A percentile compares a stretch with the other conserved stretches of the same genome.
phyloP scores from a whole-genome alignment of 192 early-diverging fungal genomes.

The Chytriomyces confervae region DNA sequence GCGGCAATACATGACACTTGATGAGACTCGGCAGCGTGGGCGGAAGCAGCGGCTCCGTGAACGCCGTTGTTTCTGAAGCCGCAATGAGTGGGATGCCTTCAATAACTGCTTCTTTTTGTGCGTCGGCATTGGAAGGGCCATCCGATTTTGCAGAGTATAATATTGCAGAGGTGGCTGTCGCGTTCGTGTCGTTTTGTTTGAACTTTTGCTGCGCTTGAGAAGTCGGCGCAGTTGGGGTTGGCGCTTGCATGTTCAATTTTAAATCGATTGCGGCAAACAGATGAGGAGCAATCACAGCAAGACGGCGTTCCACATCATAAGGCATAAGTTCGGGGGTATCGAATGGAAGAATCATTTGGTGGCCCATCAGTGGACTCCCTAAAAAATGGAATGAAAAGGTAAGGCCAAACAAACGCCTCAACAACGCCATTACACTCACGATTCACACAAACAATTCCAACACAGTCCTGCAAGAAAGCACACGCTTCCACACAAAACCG shows the following conservation, averaged over 20 bases:
- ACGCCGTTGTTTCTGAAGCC: too few relatives aligned
- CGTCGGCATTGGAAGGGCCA: too few relatives aligned
- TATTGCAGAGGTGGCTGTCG: too few relatives aligned
- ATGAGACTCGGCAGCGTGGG: too few relatives aligned
- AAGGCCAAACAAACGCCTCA: neutral
- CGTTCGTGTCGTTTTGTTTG: too few relatives aligned
- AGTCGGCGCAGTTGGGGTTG: neutral
- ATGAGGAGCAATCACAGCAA: conserved; percentile 20
- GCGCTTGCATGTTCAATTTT: neutral
- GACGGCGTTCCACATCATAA: conserved; percentile 20
- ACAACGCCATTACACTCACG: neutral
- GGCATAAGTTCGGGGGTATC: conserved; percentile 31
- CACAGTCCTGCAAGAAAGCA: conserved; percentile 32
- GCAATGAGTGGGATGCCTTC: too few relatives aligned
- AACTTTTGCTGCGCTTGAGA: neutral
- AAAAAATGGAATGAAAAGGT: too few relatives aligned
- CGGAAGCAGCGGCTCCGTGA: too few relatives aligned
- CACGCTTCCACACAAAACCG: conserved; percentile 29
- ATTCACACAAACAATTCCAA: conserved; percentile 31
- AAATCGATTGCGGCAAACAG: conserved; percentile 21
- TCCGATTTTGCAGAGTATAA: too few relatives aligned
- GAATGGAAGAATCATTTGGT: conserved; percentile 28
- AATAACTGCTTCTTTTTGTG: too few relatives aligned
- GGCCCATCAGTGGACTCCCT: conserved; percentile 19
- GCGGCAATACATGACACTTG: too few relatives aligned